A percentile compares a stretch with the other conserved stretches of the same genome.
Evolutionary conservation across 108 stramenopile genomes (phyloP).

Genomic region (Cyclotella baltica): DNA sequence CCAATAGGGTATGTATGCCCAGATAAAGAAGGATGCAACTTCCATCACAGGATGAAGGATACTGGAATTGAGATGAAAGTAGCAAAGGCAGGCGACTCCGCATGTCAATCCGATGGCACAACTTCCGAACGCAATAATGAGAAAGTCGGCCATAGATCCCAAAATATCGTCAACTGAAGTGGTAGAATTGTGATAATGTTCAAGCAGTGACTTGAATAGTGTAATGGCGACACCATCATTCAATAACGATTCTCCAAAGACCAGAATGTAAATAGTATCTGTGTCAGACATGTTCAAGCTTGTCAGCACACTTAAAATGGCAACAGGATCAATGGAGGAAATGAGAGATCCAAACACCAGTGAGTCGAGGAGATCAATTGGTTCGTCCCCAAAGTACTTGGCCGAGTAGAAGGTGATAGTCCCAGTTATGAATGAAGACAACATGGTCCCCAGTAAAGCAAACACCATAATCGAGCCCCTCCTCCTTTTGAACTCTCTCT

Average conservation of each 20-base stretch:
- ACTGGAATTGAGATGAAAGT: conserved; percentile 60
- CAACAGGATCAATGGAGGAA: conserved; percentile 91
- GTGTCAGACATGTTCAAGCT: conserved; percentile 77
- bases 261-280: conserved; percentile 85
- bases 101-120: conserved; percentile 56
- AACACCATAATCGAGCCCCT: conserved; percentile 80
- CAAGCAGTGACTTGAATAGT: conserved; percentile 83
- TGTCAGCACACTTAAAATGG: conserved; percentile 79
- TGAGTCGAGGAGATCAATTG: conserved; percentile 37
- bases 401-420: conserved; percentile 64
- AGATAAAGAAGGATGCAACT: conserved; percentile 56
- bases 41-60: conserved; percentile 58
- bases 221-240: conserved; percentile 96
- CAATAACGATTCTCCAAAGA: conserved; percentile 94
- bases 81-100: conserved; percentile 56
- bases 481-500: conserved; percentile 74
- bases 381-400: conserved; percentile 58
- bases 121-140: conserved; percentile 74
- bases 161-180: conserved; percentile 66
- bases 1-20: conserved; percentile 70
- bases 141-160: conserved; percentile 79
- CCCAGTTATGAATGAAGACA: conserved; percentile 76
- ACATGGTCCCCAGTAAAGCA: conserved; percentile 82
- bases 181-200: conserved; percentile 81
- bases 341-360: conserved; percentile 91